Percentiles rank a stretch among this genome's conserved stretches.
Evolutionary conservation across 345 rosid genomes (phyloP).

Genomic region (Clarkia xantiana): DNA sequence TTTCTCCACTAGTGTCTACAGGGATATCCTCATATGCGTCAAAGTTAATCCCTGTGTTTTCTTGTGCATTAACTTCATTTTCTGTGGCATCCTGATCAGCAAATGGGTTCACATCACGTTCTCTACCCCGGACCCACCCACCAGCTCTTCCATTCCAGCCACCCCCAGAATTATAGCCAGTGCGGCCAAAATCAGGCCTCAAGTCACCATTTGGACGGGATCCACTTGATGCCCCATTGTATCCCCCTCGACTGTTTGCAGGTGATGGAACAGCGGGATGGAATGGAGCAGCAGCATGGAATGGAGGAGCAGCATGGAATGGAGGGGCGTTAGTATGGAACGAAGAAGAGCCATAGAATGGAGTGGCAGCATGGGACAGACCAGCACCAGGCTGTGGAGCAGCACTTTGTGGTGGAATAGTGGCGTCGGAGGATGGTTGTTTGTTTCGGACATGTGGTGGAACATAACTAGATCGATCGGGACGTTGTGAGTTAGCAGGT

Average conservation of each 20-base stretch:
- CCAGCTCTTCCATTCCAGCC: slow-evolving; percentile 25
- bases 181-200: slow-evolving; percentile 15
- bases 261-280: slow-evolving; percentile 5
- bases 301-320: no score
- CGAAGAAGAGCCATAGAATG: no score
- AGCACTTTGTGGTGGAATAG: slow-evolving; percentile 8
- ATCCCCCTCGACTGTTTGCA: slow-evolving; percentile 9
- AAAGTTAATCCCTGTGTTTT: slow-evolving; percentile 38
- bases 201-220: slow-evolving; percentile 19
- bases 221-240: slow-evolving; percentile 14
- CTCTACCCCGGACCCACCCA: slow-evolving; percentile 39
- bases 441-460: slow-evolving; percentile 45
- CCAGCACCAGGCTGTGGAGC: no score
- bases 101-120: slow-evolving; percentile 41
- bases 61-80: slow-evolving; percentile 16
- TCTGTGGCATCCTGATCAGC: slow-evolving; percentile 15
- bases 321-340: no score
- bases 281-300: no score
- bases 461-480: slow-evolving; percentile 21
- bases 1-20: slow-evolving; percentile 40
- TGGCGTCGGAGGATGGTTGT: slow-evolving; percentile 15
- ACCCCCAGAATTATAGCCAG: slow-evolving; percentile 15
- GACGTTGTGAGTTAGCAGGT: slow-evolving; percentile 8
- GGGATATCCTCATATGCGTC: slow-evolving; percentile 58
- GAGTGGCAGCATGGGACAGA: no score